A percentile compares a stretch with the other conserved stretches of the same genome.
phyloP scores from a whole-genome alignment of 805 yeast genomes.

The Kodamaea neixiangensis region DNA sequence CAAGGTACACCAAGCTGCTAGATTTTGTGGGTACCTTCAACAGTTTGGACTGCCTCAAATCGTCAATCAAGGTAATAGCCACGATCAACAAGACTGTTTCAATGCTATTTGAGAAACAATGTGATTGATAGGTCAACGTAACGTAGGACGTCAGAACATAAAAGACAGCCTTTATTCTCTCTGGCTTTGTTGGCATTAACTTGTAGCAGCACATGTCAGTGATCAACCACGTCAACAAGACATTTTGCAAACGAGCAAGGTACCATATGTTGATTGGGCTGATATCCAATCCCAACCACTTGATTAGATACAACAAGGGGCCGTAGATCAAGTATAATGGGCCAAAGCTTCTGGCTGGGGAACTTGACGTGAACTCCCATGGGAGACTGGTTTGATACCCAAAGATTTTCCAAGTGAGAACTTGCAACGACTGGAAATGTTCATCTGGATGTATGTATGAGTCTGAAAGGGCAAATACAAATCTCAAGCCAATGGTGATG shows the following conservation, averaged over 20 bases:
- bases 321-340: conserved; percentile 71
- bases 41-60: conserved; percentile 29
- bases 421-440: conserved; percentile 89
- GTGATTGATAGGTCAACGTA: conserved; percentile 78
- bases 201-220: conserved; percentile 47
- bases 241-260: conserved; percentile 52
- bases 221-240: conserved; percentile 38
- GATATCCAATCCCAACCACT: conserved; percentile 34
- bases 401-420: conserved; percentile 52
- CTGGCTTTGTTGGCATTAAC: conserved; percentile 51
- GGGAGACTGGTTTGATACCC: conserved; percentile 53
- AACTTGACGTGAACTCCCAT: conserved; percentile 73
- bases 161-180: conserved; percentile 48
- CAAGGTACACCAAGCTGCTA: conserved; percentile 36
- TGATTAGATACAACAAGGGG: conserved; percentile 50
- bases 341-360: conserved; percentile 70
- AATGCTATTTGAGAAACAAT: conserved; percentile 83
- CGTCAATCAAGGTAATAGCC: conserved; percentile 51
- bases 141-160: conserved; percentile 63
- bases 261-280: conserved; percentile 55
- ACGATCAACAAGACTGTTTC: conserved; percentile 64
- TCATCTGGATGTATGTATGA: conserved; percentile 98
- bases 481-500: conserved; percentile 46
- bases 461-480: conserved; percentile 61
- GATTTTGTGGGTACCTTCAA: conserved; percentile 13